Conservation (phyloP, 768 basidiomycete genomes). For the Pleurotus djamor region DNA sequence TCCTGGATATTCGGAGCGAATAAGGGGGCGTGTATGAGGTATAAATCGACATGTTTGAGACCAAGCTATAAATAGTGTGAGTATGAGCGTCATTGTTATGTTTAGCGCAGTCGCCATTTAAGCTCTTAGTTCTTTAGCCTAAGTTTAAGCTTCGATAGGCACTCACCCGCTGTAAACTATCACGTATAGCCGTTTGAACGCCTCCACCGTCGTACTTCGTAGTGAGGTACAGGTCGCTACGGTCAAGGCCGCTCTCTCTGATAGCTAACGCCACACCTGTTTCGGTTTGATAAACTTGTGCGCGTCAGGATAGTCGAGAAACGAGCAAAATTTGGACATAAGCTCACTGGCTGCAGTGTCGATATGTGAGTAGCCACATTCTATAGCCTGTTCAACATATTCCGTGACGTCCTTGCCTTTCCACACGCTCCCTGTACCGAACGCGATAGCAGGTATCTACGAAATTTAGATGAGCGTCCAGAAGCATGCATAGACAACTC, state of each 20-base stretch:
- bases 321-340: background rate
- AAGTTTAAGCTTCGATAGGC: too few species aligned
- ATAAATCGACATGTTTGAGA: too few species aligned
- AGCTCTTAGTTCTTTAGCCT: too few species aligned
- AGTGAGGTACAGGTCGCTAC: conserved; percentile 47
- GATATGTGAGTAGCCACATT: conserved; percentile 56
- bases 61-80: too few species aligned
- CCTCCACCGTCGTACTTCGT: conserved; percentile 49
- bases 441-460: conserved; percentile 58
- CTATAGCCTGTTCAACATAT: conserved; percentile 56
- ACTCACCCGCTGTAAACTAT: conserved; percentile 50
- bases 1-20: conserved; percentile 13
- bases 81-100: too few species aligned
- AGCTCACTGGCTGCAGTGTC: conserved; percentile 20
- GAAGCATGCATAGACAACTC: background rate
- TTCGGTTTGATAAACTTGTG: conserved; percentile 34
- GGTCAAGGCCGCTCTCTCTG: conserved; percentile 41
- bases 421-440: conserved; percentile 52
- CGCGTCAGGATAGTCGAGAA: conserved; percentile 11
- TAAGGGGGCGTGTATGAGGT: background rate
- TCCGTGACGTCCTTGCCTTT: conserved; percentile 47
- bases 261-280: conserved; percentile 36
- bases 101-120: too few species aligned
- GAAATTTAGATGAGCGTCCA: background rate
- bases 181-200: conserved; percentile 36